Evolutionary conservation across 1,284 basidiomycete species (phyloP), one percentile per base, ranked within the genome.

Genomic region (Crepidotus sp.): DNA sequence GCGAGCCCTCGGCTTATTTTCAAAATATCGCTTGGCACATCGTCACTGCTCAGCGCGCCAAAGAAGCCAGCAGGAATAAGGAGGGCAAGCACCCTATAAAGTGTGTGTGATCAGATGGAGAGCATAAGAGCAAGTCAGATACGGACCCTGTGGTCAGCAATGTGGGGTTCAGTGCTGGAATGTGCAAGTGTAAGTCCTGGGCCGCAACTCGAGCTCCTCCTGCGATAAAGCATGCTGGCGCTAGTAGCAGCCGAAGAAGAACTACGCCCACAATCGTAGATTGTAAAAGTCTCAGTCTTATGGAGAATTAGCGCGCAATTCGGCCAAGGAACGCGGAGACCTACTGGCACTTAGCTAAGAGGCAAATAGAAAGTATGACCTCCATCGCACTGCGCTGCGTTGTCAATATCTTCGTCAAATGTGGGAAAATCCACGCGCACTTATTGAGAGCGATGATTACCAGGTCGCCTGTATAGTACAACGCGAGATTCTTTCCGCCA

Each of bases 21-120:
- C 21, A 83, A 63, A 47, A 83, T 71, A 17, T 62, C 59, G 21
- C 59, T 51, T 13, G 73, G 64, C 15, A 63, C 60, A 5, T 44
- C 60, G 42, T 77, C 74, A 2, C 66, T 63, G 46, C 76, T 69
- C 11, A 80, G 57, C 0, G 79, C 74, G 8, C 77, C 66, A 50
- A 82, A 83, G 58, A 80, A 76, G 1, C 77, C 76, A 5, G 74
- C 72, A 3, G 81, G 81, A 3, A 83, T 61, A 3, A 81, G 60
- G 3, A 82, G 61, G 13, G 73, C 67, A 46, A 84, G 56, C 1
- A 82, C 76, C 15, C 80, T 47, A 19, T n/a, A 10, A 24, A 39
- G n/a, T n/a, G n/a, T n/a, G n/a, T n/a, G n/a, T n/a, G n/a, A 31
- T 6, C 17, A 1, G 10, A 3, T 7, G 35, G 19, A 40, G 26